Evolutionary conservation across 2,329 filamentous ascomycete species (phyloP).

Genomic region (Fusarium subglutinans): DNA sequence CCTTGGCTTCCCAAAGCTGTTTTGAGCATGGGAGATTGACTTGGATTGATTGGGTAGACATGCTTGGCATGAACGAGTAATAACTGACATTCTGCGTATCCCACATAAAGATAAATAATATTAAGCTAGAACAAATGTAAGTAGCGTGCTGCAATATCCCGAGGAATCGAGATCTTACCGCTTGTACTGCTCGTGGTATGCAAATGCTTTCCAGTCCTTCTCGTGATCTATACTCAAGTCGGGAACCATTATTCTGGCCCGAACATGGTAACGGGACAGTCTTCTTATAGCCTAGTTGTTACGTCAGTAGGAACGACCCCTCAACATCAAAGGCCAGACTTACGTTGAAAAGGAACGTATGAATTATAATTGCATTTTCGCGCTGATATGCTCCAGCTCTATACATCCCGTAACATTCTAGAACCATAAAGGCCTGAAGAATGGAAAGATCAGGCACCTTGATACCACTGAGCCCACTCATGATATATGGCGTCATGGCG

Average conservation of each 20-base stretch:
- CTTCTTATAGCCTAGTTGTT: not conserved
- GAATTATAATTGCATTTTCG: not conserved
- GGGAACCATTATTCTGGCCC: not conserved
- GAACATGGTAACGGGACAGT: not conserved
- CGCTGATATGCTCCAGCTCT: not conserved
- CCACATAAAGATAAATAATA: not conserved
- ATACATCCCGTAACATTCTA: not conserved
- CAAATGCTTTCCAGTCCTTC: not conserved
- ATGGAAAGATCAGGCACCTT: not conserved
- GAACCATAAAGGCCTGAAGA: not conserved
- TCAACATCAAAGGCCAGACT: not conserved
- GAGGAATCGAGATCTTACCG: not conserved
- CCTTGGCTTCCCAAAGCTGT: not conserved
- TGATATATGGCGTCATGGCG: not conserved
- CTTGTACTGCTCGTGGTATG: not conserved
- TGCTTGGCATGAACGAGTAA: not conserved
- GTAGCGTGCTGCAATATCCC: too few relatives aligned
- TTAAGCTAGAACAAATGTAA: not conserved
- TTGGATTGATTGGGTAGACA: not conserved
- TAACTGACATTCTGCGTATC: not conserved
- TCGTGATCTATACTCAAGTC: not conserved
- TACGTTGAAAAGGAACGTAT: not conserved
- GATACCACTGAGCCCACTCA: not conserved
- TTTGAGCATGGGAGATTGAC: fast-evolving
- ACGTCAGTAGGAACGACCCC: too few relatives aligned